Evolutionary conservation across 331 rosid genomes (phyloP).

Genomic region (Malus hybrid): DNA sequence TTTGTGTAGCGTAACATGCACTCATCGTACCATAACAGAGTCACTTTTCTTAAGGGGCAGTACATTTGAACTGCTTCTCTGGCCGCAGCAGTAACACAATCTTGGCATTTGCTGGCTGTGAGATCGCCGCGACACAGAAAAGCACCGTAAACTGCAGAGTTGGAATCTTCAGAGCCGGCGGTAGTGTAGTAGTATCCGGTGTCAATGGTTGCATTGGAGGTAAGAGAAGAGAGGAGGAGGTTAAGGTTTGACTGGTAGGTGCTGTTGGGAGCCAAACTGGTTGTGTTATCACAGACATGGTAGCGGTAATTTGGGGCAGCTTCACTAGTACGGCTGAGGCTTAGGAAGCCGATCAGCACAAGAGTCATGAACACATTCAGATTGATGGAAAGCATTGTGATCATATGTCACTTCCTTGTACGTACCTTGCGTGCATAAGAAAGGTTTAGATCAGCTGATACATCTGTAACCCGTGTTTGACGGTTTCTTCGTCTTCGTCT

Average conservation of each 20-base stretch:
- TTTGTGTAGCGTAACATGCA: constrained; percentile 30
- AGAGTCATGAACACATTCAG: neutral
- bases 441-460: neutral
- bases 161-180: neutral
- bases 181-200: constrained; percentile 21
- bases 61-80: neutral
- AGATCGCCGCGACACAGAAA: constrained; percentile 35
- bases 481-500: too few relatives aligned
- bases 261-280: constrained; percentile 24
- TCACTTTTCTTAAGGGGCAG: constrained; percentile 11
- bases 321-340: neutral
- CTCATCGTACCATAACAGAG: constrained; percentile 26
- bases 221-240: constrained; percentile 20
- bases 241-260: constrained; percentile 17
- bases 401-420: neutral
- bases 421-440: neutral
- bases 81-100: constrained; percentile 3
- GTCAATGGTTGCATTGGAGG: constrained; percentile 20
- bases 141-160: constrained; percentile 16
- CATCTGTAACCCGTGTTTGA: too few relatives aligned
- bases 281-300: constrained; percentile 20
- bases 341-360: neutral
- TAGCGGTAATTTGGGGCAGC: neutral
- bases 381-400: neutral
- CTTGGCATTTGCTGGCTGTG: neutral